Evolutionary conservation across 1,139 yeast genomes (phyloP).

Genomic region (Taiozyma sp.): DNA sequence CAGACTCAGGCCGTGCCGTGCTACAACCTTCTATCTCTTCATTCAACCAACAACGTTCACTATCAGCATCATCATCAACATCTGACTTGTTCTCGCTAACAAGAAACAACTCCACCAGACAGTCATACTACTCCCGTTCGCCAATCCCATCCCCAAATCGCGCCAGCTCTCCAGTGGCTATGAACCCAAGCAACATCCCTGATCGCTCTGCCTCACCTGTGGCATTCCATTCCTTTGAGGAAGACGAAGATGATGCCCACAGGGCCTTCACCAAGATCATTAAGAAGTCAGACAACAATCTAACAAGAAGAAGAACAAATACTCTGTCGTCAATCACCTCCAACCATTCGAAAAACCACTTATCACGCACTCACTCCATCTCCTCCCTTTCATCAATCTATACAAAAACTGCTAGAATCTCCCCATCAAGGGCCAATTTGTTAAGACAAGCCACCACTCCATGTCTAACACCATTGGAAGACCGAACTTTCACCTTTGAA

Average conservation of each 20-base stretch:
- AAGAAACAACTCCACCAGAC: constrained; percentile 10
- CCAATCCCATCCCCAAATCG: constrained; percentile 19
- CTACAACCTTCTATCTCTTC: constrained; percentile 15
- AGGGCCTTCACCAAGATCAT: constrained; percentile 22
- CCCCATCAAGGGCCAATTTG: constrained; percentile 17
- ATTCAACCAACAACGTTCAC: constrained; percentile 1
- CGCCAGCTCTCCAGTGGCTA: constrained; percentile 11
- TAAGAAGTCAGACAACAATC: constrained; percentile 2
- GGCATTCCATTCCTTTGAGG: constrained; percentile 8
- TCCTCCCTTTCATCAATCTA: constrained; percentile 17
- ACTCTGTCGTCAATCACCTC: constrained; percentile 19
- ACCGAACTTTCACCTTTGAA: constrained; percentile 8
- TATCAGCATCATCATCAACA: constrained; percentile 20
- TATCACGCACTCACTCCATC: constrained; percentile 19
- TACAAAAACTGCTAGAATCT: constrained; percentile 11
- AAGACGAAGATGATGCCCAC: constrained; percentile 19
- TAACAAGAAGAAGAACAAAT: constrained; percentile 19
- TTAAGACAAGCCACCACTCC: constrained; percentile 18
- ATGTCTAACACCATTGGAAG: constrained; percentile 9
- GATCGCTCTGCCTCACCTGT: constrained; percentile 1
- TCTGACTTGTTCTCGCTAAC: constrained; percentile 17
- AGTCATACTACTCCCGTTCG: constrained; percentile 9
- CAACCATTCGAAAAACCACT: not conserved
- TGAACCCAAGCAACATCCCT: constrained; percentile 5
- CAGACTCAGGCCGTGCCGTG: constrained; percentile 24